These are phyloP conservation scores for Trametes cinnabarina DNA, from an alignment of 768 basidiomycete genomes.

Conservation along the genomic window DNA sequence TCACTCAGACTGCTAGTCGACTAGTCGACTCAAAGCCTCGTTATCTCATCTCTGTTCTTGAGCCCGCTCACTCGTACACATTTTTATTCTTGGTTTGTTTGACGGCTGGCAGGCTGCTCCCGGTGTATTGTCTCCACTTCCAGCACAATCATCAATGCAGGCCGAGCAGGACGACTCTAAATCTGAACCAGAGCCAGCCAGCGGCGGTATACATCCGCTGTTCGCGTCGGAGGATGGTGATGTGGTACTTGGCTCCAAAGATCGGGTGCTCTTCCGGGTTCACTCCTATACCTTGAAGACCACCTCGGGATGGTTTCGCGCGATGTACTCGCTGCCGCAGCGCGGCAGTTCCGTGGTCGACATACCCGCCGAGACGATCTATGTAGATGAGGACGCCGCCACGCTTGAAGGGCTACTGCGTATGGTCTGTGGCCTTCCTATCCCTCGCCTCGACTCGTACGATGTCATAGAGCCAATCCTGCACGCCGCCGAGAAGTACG, in stretches of 20 bases:
- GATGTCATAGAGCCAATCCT: constrained; percentile 57
- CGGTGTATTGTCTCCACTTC: too few relatives aligned
- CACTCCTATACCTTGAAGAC: constrained; percentile 60
- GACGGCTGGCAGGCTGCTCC: too few relatives aligned
- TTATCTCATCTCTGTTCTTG: too few relatives aligned
- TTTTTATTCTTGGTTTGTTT: too few relatives aligned
- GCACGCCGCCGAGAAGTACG: constrained; percentile 66
- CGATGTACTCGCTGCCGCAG: constrained; percentile 60
- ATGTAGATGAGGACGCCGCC: constrained; percentile 54
- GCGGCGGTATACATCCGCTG: constrained; percentile 38
- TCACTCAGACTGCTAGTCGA: too few relatives aligned
- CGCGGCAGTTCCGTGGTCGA: constrained; percentile 5
- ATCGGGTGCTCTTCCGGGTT: constrained; percentile 52
- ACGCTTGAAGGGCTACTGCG: constrained; percentile 57
- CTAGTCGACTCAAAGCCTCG: too few relatives aligned
- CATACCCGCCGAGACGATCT: constrained; percentile 39
- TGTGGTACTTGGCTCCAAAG: constrained; percentile 50
- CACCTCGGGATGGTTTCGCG: constrained; percentile 62
- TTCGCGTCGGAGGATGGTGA: constrained; percentile 57
- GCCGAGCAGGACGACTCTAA: constrained; percentile 11
- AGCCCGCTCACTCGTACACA: too few relatives aligned
- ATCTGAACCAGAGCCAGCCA: background rate
- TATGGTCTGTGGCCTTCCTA: constrained; percentile 60
- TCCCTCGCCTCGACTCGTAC: constrained; percentile 47
- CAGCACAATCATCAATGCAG: constrained; percentile 2